These are phyloP conservation scores for Gyrodon lividus DNA, from an alignment of 768 basidiomycete genomes.

Conservation along the genomic window DNA sequence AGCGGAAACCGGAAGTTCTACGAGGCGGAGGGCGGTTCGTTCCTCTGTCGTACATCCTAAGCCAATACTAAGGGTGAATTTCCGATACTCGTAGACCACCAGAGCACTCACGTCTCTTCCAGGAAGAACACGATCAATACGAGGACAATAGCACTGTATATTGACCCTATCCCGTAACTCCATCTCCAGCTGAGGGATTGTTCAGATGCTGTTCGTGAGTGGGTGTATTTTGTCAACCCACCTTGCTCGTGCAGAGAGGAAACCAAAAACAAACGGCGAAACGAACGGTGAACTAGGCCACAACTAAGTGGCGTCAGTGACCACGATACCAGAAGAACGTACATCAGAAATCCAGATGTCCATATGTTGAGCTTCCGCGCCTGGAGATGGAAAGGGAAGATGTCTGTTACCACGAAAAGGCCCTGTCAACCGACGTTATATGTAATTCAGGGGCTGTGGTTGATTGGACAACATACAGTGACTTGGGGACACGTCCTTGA, in stretches of 20 bases:
- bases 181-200: conserved; percentile 41
- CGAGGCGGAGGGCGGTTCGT: conserved; percentile 30
- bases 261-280: conserved; percentile 31
- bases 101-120: conserved; percentile 46
- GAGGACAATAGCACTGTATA: conserved; percentile 48
- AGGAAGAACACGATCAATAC: conserved; percentile 43
- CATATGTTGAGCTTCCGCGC: conserved; percentile 51
- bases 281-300: conserved; percentile 31
- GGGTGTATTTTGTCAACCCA: conserved; percentile 2
- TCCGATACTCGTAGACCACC: background rate
- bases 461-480: conserved; percentile 31
- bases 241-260: conserved; percentile 27
- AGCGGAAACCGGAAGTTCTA: conserved; percentile 32
- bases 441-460: background rate
- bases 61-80: background rate
- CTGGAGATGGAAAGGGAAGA: conserved; percentile 55
- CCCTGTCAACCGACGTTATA: conserved; percentile 27
- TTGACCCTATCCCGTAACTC: conserved; percentile 52
- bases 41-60: conserved; percentile 50
- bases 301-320: conserved; percentile 23
- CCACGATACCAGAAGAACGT: conserved; percentile 45
- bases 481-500: conserved; percentile 51
- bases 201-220: background rate
- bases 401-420: conserved; percentile 46
- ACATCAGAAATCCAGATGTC: conserved; percentile 51